Conservation (phyloP, 1,139 yeast genomes). For the Protomyces arabidopsidicola region DNA sequence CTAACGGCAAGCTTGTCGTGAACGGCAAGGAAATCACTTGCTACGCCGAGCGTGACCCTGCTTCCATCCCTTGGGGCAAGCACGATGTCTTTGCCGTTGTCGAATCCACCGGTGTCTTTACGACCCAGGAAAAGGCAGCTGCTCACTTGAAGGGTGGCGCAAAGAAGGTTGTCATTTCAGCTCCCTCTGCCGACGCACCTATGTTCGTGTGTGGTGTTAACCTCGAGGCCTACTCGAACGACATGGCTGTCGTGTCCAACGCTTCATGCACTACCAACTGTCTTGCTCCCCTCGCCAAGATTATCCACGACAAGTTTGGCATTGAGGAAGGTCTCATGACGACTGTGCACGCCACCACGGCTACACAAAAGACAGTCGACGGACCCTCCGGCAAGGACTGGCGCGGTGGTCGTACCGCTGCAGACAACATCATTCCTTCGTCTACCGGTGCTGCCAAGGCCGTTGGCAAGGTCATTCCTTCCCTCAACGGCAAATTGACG, state of each 20-base stretch:
- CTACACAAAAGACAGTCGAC: conserved; percentile 86
- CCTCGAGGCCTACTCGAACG: conserved; percentile 64
- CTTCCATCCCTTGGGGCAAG: conserved; percentile 76
- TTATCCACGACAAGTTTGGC: conserved; percentile 72
- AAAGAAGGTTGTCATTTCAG: conserved; percentile 82
- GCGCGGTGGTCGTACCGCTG: conserved; percentile 93
- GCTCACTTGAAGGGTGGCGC: conserved; percentile 82
- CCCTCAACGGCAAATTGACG: conserved; percentile 80
- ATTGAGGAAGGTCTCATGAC: conserved; percentile 86
- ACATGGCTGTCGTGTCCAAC: conserved; percentile 68
- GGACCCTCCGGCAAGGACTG: conserved; percentile 93
- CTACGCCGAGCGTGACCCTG: conserved; percentile 74
- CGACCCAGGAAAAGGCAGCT: conserved; percentile 69
- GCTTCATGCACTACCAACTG: conserved; percentile 91
- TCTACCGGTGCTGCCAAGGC: conserved; percentile 94
- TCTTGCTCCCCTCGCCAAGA: conserved; percentile 83
- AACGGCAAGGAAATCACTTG: conserved; percentile 65
- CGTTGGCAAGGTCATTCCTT: conserved; percentile 85
- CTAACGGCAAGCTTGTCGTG: conserved; percentile 56
- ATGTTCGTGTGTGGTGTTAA: conserved; percentile 85
- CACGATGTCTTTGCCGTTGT: conserved; percentile 67
- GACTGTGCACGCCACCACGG: conserved; percentile 85
- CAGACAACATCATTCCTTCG: conserved; percentile 84
- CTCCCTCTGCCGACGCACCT: conserved; percentile 84
- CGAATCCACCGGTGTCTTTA: conserved; percentile 88